Evolutionary conservation across 305 asterid species (phyloP), one percentile per base, ranked within the genome.

Genomic region (Striga hermonthica): DNA sequence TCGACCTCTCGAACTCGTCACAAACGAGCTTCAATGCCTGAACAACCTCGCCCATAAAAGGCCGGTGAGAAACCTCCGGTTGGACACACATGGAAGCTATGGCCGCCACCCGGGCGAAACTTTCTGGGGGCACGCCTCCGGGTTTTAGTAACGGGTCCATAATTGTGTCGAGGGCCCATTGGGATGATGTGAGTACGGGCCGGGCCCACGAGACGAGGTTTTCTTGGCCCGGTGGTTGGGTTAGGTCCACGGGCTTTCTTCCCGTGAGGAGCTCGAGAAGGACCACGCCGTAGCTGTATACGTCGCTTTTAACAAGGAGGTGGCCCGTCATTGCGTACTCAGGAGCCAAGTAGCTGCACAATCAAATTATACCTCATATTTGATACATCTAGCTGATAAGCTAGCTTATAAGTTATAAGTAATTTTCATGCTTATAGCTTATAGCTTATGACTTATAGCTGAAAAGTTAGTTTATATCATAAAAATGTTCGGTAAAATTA

Each of bases 261-360:
- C 98, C 98, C 0, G 91, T 89, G 45, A 91, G 76, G n/a, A 91
- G 98, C 81, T 91, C 98, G 3, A 91, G 95, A 22, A 91, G 90
- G 40, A 91, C 98, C 4, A 91, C 98, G 0, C 98, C 98, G 10
- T 86, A 91, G 83, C 98, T 91, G 65, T 91, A 91, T 28, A 91
- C 98, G 67, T 91, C 98, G 39, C 98, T 91, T 68, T 91, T 91
- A 47, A 91, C 98, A 0, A 91, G 89, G 68, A 91, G 96, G 80
- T 91, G 98, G 70, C 98, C 98, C 1, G 96, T 91, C 98, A 91
- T 91, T 70, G 98, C 98, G 38, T 91, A 91, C 74, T 91, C 98
- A 0, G 96, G 97, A 67, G 97, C 97, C 62, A 90, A 75, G 80
- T 91, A 91, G 59, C 98, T 91, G 88, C 60, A 62, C n/a, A 47